Base-by-base conservation (phyloP, 139 green algal species). In the Picochlorum sp. region DNA sequence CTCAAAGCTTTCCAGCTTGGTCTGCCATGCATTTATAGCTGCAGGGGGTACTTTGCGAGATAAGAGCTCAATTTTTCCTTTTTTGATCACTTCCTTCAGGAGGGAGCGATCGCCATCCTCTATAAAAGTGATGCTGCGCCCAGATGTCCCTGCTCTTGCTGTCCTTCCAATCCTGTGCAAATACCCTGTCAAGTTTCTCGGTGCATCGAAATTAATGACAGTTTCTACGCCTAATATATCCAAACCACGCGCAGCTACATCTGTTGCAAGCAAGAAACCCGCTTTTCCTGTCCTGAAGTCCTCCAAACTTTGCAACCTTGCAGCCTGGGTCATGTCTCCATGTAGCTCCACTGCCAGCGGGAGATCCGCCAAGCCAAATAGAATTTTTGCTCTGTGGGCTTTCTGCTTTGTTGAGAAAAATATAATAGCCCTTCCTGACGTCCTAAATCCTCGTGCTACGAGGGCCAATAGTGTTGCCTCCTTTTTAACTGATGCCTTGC, bases 221-320 rank as follows among this genome's bases (percentile, higher is more conserved):
- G 85, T 80, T 68, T 95, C 62, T 30, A 98, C 88, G 3, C 90
- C 88, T 38, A 85, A 61, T 59, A 99, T 97, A 76, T 99, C 94
- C 50, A 99, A 81, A 0, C 94, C 94, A 30, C 95, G 75, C 0
- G 89, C 87, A 14, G 88, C 90, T 30, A 97, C 87, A 63, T 96
- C 90, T 2, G 92, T 96, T 10, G 83, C 82, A 55, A 97, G 64
- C 71, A 96, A 70, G 57, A 89, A 90, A 0, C 74, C 79, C 2
- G 70, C 77, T 56, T 90, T 74, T 2, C 83, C 83, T 49, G 74
- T 83, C 10, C 87, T 71, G 69, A 95, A 95, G 8, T 44, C 30
- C 77, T 96, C 89, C 44, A 98, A 76, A 3, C 72, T 81, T 65
- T 96, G 83, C 26, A 98, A 79, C 4, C 94, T 76, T 26, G 86